Percentiles rank a stretch among this genome's conserved stretches.
Conservation (phyloP, 2,329 filamentous ascomycete species). For the Trichoderma arundinaceum region DNA sequence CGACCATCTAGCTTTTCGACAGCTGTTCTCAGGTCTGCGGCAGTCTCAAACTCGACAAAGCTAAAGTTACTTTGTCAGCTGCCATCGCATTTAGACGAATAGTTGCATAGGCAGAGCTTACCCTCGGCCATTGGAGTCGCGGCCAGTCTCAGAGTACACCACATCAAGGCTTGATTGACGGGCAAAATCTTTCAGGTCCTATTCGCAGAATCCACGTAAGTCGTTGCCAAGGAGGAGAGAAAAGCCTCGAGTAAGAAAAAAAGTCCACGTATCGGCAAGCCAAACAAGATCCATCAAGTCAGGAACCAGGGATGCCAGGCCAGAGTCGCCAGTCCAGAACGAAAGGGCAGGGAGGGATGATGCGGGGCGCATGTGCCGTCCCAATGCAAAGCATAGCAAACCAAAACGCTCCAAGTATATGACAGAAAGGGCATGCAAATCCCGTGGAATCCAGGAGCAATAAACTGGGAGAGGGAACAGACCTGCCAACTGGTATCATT, state of each 20-base stretch:
- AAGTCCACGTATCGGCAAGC: conserved; percentile 46
- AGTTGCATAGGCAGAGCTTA: conserved; percentile 53
- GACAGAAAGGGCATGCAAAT: conserved; percentile 39
- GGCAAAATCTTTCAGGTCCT: conserved; percentile 99
- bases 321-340: conserved; percentile 40
- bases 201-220: conserved; percentile 82
- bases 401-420: conserved; percentile 42
- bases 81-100: background rate
- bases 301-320: conserved; percentile 40
- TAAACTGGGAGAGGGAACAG: conserved; percentile 72
- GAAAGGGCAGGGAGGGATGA: conserved; percentile 22
- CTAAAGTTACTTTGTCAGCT: conserved; percentile 53
- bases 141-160: conserved; percentile 95
- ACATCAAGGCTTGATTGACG: conserved; percentile 96
- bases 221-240: conserved; percentile 63
- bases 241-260: conserved; percentile 38
- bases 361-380: conserved; percentile 34
- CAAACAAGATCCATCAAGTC: conserved; percentile 44
- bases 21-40: conserved; percentile 83
- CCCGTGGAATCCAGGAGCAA: conserved; percentile 56
- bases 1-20: conserved; percentile 93
- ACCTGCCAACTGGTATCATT: conserved; percentile 99
- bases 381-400: conserved; percentile 38
- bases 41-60: conserved; percentile 97
- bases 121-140: conserved; percentile 92